A percentile compares a stretch with the other conserved stretches of the same genome.
Conservation (phyloP, 805 yeast genomes). For the Starmerella geochares region DNA sequence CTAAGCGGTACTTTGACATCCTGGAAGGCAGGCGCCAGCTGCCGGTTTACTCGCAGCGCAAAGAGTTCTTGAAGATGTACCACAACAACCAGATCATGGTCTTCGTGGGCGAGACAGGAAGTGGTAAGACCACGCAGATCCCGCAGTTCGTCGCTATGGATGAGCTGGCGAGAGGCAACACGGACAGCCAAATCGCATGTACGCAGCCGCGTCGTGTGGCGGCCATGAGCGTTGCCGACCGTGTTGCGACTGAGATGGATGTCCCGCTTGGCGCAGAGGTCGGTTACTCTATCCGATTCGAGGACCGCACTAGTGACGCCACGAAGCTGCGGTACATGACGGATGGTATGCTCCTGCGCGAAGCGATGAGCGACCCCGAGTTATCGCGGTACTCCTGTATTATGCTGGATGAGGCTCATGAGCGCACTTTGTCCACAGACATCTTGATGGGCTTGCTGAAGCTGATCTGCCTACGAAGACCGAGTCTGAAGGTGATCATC, state of each 20-base stretch:
- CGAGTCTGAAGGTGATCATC: slow-evolving; percentile 80
- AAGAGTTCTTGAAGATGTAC: slow-evolving; percentile 72
- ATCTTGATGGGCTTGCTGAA: slow-evolving; percentile 90
- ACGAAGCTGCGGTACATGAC: slow-evolving; percentile 93
- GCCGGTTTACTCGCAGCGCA: slow-evolving; percentile 90
- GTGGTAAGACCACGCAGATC: slow-evolving; percentile 96
- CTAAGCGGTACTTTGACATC: slow-evolving; percentile 65
- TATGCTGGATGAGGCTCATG: slow-evolving; percentile 95
- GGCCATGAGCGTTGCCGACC: slow-evolving; percentile 56
- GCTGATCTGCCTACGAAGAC: slow-evolving; percentile 66
- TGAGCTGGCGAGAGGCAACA: slow-evolving; percentile 72
- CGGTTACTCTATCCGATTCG: slow-evolving; percentile 91
- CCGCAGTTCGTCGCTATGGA: slow-evolving; percentile 92
- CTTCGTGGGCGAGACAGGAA: slow-evolving; percentile 97
- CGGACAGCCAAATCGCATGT: slow-evolving; percentile 83
- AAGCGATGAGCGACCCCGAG: slow-evolving; percentile 93
- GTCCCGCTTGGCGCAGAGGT: slow-evolving; percentile 87
- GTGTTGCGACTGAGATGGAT: slow-evolving; percentile 97
- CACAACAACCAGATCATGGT: slow-evolving; percentile 91
- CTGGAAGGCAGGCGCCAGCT: slow-evolving; percentile 69
- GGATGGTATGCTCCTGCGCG: slow-evolving; percentile 95
- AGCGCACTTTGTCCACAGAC: slow-evolving; percentile 92
- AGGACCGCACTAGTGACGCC: slow-evolving; percentile 68
- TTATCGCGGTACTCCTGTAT: slow-evolving; percentile 74
- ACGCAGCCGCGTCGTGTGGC: slow-evolving; percentile 96